Percentiles rank a stretch among this genome's conserved stretches.
phyloP scores from a whole-genome alignment of 1,284 basidiomycete species.

The Schizophyllum amplum region DNA sequence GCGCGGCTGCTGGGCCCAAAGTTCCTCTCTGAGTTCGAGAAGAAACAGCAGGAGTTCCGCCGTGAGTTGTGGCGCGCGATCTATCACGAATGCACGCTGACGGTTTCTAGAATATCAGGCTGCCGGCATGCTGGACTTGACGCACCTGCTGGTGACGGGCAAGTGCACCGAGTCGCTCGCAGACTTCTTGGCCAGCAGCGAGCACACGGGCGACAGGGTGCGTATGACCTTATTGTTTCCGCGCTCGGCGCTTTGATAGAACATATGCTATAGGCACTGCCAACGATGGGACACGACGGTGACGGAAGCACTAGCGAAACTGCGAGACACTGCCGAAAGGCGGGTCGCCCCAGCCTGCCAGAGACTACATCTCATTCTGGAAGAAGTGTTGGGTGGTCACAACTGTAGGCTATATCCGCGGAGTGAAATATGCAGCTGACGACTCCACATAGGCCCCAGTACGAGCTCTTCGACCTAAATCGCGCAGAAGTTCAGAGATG shows the following conservation, averaged over 20 bases:
- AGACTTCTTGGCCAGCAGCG: slow-evolving; percentile 69
- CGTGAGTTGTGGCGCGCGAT: slow-evolving; percentile 33
- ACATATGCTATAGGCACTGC: neutral
- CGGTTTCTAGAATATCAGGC: slow-evolving; percentile 41
- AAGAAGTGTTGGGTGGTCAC: slow-evolving; percentile 73
- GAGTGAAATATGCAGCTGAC: slow-evolving; percentile 3
- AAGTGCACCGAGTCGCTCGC: slow-evolving; percentile 54
- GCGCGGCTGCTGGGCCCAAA: slow-evolving; percentile 64
- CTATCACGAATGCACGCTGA: slow-evolving; percentile 11
- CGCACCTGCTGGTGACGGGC: slow-evolving; percentile 62
- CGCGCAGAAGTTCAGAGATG: slow-evolving; percentile 40
- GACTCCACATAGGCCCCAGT: slow-evolving; percentile 36
- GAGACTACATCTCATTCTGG: slow-evolving; percentile 61
- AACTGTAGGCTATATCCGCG: slow-evolving; percentile 41
- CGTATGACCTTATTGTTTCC: slow-evolving; percentile 17
- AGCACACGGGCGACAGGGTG: slow-evolving; percentile 76
- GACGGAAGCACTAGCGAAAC: slow-evolving; percentile 56
- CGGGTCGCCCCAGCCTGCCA: slow-evolving; percentile 66
- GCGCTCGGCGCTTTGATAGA: slow-evolving; percentile 22
- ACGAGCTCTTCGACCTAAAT: slow-evolving; percentile 43
- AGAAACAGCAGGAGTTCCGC: slow-evolving; percentile 53
- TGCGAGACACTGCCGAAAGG: slow-evolving; percentile 67
- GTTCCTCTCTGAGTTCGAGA: slow-evolving; percentile 41
- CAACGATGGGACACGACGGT: slow-evolving; percentile 67
- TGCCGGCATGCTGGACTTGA: slow-evolving; percentile 62